These are phyloP conservation scores for Clavulina sp. DNA, from an alignment of 768 basidiomycete species.

Conservation along the genomic window DNA sequence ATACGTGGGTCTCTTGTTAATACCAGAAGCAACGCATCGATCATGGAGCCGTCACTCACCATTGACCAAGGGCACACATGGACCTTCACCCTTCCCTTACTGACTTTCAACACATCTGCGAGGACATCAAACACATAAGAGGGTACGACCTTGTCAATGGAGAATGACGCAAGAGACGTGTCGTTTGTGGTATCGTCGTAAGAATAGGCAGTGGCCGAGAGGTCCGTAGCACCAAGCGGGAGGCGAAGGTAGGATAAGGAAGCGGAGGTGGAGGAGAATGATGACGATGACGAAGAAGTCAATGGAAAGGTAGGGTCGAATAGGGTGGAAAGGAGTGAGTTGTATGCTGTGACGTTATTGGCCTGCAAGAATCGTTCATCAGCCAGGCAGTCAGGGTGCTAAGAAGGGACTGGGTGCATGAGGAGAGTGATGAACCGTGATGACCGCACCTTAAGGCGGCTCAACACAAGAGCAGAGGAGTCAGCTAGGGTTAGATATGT, in stretches of 20 bases:
- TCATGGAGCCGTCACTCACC: slow-evolving; percentile 27
- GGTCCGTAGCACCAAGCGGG: slow-evolving; percentile 57
- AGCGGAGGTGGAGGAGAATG: background rate
- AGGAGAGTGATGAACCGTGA: background rate
- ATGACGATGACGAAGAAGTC: slow-evolving; percentile 31
- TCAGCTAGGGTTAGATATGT: slow-evolving; percentile 31
- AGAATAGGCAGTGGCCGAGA: slow-evolving; percentile 41
- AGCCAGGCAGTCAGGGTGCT: too few relatives aligned
- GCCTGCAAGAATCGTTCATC: slow-evolving; percentile 20
- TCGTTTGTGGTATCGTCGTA: slow-evolving; percentile 54
- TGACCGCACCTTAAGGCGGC: slow-evolving; percentile 40
- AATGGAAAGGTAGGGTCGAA: slow-evolving; percentile 18
- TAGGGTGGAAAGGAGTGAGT: slow-evolving; percentile 36
- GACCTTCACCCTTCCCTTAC: slow-evolving; percentile 32
- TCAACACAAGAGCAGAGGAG: slow-evolving; percentile 44
- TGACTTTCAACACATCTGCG: slow-evolving; percentile 43
- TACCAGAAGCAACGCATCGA: background rate
- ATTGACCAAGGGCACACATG: slow-evolving; percentile 62
- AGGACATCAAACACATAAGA: slow-evolving; percentile 46
- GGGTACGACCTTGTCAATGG: slow-evolving; percentile 38
- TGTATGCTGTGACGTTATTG: slow-evolving; percentile 38
- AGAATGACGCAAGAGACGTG: slow-evolving; percentile 38
- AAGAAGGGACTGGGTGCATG: background rate
- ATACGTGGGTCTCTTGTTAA: background rate
- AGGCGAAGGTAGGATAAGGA: slow-evolving; percentile 36